A percentile compares a stretch with the other conserved stretches of the same genome.
Conservation (phyloP, 352 stramenopile species). For the Globisporangium sylvaticum region DNA sequence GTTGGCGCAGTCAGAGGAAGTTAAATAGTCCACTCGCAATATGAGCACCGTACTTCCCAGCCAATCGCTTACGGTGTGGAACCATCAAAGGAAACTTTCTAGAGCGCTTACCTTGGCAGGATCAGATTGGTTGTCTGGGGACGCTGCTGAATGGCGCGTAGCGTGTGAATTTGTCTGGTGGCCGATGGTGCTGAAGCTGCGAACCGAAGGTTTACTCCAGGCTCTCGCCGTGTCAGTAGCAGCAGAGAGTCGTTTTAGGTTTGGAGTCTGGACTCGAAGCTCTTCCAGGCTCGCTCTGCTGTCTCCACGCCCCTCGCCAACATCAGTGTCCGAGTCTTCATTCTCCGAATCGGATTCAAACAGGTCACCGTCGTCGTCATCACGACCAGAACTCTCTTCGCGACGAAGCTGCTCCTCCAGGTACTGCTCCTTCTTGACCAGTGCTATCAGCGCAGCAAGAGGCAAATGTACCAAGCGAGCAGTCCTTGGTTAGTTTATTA, state of each 20-base stretch:
- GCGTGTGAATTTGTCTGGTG: not conserved
- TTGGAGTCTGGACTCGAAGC: not conserved
- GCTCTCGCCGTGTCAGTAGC: not conserved
- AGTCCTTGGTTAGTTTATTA: not conserved
- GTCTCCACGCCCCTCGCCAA: not conserved
- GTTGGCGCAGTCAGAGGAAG: not conserved
- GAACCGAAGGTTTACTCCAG: not conserved
- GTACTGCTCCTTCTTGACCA: conserved; percentile 31
- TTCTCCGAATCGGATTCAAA: not conserved
- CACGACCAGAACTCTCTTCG: not conserved
- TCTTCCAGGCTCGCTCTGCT: not conserved
- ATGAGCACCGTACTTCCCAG: not conserved
- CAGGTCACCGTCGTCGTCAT: not conserved
- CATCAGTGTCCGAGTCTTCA: not conserved
- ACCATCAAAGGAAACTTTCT: not conserved
- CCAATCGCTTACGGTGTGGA: not conserved
- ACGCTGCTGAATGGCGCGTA: not conserved
- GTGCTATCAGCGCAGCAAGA: conserved; percentile 1
- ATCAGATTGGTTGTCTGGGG: not conserved
- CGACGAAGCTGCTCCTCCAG: conserved; percentile 12
- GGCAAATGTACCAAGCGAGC: too few species aligned
- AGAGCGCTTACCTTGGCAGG: not conserved
- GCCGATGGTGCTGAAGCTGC: not conserved
- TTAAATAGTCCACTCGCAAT: not conserved
- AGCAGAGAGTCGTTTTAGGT: not conserved